Evolutionary conservation across 2,329 filamentous ascomycete species (phyloP), one percentile per base, ranked within the genome.

Genomic region (Apiospora marii): DNA sequence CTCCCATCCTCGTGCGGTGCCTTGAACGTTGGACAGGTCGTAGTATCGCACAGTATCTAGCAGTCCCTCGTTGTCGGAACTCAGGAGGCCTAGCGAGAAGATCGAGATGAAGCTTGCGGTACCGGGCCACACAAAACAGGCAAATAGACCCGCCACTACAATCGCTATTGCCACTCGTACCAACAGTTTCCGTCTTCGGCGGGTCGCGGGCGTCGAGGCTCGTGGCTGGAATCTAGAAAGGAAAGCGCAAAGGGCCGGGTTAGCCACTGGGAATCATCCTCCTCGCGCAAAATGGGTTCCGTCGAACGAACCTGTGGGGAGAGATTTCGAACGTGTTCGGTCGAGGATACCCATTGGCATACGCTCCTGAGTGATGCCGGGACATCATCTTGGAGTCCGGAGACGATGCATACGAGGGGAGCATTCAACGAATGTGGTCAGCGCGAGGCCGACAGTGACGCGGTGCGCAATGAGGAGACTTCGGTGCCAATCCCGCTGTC

Each of bases 1-100:
- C 83, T 98, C 96, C 96, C 96, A 99, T 7, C 96, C 97, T 76
- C 93, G 92, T 70, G 94, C 94, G 10, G 95, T 96, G 67, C 96
- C 96, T 81, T 96, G 93, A 7, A 97, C 94, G 81, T 96, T 94
- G 76, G 92, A 93, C 75, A 99, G 87, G 82, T 99, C 96, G 84
- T 98, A 98, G 84, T 99, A 98, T 81, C 96, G 94, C 74, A 99
- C 94, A 1, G 96, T 98, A 82, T 98, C 94, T 72, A 98, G 90
- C 79, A 97, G 92, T 75, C 94, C 89, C 76, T 93, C 92, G 70
- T 92, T 91, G 70, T 86, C 85, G 30, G 88, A 85, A 51, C 91
- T 91, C 69, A 95, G 85, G 48, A 96, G 87, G 43, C 93, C 93
- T 68, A 97, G 86, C 0, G 93, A 93, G 80, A 85, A 88, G 80